Conservation (phyloP, 768 basidiomycete genomes). For the Amanita polypyramis region DNA sequence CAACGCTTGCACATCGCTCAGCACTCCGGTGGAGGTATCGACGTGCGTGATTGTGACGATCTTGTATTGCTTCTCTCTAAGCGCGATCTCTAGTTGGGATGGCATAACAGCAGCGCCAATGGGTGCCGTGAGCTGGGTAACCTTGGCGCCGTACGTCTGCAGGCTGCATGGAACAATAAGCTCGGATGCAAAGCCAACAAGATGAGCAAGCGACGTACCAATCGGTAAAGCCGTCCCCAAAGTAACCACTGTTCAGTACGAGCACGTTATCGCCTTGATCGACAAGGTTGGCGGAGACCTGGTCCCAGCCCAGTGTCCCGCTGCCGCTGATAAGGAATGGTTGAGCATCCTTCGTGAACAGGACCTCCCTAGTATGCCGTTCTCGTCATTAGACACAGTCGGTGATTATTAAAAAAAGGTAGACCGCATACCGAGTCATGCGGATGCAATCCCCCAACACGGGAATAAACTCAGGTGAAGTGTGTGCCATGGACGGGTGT, state of each 20-base stretch:
- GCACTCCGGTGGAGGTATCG: conserved; percentile 84
- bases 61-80: conserved; percentile 78
- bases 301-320: conserved; percentile 96
- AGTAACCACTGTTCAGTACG: conserved; percentile 87
- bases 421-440: conserved; percentile 53
- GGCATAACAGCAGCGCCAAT: conserved; percentile 67
- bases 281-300: conserved; percentile 89
- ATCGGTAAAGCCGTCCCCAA: conserved; percentile 83
- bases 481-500: conserved; percentile 81
- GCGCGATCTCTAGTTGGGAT: conserved; percentile 52
- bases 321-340: conserved; percentile 92
- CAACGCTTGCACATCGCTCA: conserved; percentile 75
- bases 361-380: conserved; percentile 42
- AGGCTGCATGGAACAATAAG: conserved; percentile 35
- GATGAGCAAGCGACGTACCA: conserved; percentile 40
- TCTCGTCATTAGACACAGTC: neutral
- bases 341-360: conserved; percentile 72
- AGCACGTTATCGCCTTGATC: conserved; percentile 70
- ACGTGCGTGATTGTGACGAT: conserved; percentile 91
- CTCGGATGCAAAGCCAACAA: neutral
- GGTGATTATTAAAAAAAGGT: neutral
- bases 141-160: conserved; percentile 80
- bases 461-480: conserved; percentile 79
- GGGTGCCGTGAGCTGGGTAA: conserved; percentile 73
- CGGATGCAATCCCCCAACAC: conserved; percentile 85